phyloP scores from a whole-genome alignment of 148 eudicot species.

The Arbutus unedo region DNA sequence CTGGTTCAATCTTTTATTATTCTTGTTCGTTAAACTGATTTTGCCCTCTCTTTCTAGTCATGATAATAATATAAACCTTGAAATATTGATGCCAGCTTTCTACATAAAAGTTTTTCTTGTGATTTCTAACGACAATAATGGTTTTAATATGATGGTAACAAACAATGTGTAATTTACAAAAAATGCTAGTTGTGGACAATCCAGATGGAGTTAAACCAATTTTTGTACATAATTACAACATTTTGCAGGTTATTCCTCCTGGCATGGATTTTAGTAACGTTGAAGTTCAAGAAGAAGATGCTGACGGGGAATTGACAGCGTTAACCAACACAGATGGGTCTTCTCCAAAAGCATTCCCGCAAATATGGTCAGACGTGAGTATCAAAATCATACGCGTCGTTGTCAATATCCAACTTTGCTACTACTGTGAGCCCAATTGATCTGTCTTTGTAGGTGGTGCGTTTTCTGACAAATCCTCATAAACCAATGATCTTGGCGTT shows the following conservation, averaged over 20 bases:
- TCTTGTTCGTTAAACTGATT: no score
- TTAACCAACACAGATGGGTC: slow-evolving; percentile 43
- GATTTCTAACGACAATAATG: no score
- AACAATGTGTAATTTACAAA: not conserved
- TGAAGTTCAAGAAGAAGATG: slow-evolving; percentile 50
- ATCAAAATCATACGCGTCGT: not conserved
- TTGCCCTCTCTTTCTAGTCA: no score
- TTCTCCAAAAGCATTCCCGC: slow-evolving; percentile 57
- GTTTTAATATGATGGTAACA: not conserved
- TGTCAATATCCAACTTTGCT: not conserved
- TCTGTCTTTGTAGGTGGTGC: slow-evolving; percentile 51
- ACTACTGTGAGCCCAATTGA: not conserved
- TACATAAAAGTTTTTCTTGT: no score
- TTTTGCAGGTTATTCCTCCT: slow-evolving; percentile 68
- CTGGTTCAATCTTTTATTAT: no score
- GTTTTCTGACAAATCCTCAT: slow-evolving; percentile 71
- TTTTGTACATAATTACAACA: not conserved
- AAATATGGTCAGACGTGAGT: slow-evolving; percentile 68
- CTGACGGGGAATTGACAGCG: slow-evolving; percentile 51
- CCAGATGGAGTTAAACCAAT: not conserved
- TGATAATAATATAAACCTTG: no score
- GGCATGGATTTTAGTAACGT: slow-evolving; percentile 85
- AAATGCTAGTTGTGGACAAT: not conserved
- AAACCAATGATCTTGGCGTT: slow-evolving; percentile 77
- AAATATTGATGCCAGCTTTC: no score